Conservation (phyloP, 768 basidiomycete species). For the Gloeostereum incarnatum region DNA sequence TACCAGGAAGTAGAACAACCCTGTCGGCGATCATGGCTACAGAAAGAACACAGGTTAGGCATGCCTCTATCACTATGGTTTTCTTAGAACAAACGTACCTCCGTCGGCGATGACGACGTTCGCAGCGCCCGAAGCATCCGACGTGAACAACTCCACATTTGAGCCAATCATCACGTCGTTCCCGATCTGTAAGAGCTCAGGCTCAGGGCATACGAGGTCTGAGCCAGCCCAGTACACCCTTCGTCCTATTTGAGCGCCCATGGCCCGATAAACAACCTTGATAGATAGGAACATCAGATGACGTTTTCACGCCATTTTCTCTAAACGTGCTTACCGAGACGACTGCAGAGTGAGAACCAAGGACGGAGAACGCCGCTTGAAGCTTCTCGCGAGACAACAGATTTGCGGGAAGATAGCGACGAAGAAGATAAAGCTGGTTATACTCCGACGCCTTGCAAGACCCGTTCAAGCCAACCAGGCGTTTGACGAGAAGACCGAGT, state of each 20-base stretch:
- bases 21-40: constrained; percentile 42
- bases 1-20: constrained; percentile 33
- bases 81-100: constrained; percentile 16
- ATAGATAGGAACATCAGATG: too few relatives aligned
- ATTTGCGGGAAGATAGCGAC: constrained; percentile 28
- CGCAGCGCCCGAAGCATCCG: constrained; percentile 28
- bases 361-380: constrained; percentile 27
- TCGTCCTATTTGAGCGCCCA: constrained; percentile 40
- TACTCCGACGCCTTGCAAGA: constrained; percentile 15
- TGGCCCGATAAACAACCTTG: constrained; percentile 28
- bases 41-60: too few relatives aligned
- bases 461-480: constrained; percentile 27
- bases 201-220: constrained; percentile 34
- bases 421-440: constrained; percentile 20
- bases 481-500: constrained; percentile 30
- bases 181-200: constrained; percentile 37
- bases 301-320: too few relatives aligned
- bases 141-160: constrained; percentile 32
- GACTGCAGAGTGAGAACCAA: constrained; percentile 35
- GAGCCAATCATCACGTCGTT: constrained; percentile 41
- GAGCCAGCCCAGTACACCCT: constrained; percentile 40
- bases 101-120: constrained; percentile 30
- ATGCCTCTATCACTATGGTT: too few relatives aligned
- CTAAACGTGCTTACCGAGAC: constrained; percentile 25
- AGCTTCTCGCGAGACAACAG: constrained; percentile 27